Conservation (phyloP, 2,329 filamentous ascomycete species). For the Cladophialophora yegresii region DNA sequence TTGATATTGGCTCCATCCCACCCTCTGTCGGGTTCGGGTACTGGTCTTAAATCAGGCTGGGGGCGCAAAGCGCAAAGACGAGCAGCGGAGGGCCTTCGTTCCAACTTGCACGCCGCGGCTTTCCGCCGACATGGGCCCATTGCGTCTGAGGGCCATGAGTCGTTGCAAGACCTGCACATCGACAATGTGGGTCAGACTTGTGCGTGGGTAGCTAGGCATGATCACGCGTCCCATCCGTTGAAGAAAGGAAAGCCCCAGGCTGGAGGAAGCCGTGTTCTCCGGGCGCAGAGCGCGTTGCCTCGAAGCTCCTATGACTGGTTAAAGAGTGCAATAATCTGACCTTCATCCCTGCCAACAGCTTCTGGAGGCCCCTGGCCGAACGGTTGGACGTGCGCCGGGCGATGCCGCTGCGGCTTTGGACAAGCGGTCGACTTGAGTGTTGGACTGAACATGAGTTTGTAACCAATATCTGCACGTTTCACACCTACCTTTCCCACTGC, state of each 20-base stretch:
- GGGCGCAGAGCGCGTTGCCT: neutral
- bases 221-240: neutral
- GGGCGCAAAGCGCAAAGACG: no score
- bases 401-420: neutral
- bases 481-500: neutral
- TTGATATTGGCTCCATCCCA: no score
- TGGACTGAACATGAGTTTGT: neutral
- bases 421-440: neutral
- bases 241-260: neutral
- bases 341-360: neutral
- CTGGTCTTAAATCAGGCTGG: no score
- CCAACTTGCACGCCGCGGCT: no score
- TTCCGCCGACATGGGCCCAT: no score
- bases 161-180: no score
- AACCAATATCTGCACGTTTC: neutral
- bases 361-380: neutral
- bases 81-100: no score
- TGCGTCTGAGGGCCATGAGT: no score
- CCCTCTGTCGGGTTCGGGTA: no score
- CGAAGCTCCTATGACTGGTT: neutral
- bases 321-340: neutral
- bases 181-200: no score
- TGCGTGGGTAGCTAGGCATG: neutral
- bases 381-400: neutral
- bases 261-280: neutral